Evolutionary conservation across 2,329 filamentous ascomycete species (phyloP), one percentile per base, ranked within the genome.

Genomic region (Colletotrichum aenigma): DNA sequence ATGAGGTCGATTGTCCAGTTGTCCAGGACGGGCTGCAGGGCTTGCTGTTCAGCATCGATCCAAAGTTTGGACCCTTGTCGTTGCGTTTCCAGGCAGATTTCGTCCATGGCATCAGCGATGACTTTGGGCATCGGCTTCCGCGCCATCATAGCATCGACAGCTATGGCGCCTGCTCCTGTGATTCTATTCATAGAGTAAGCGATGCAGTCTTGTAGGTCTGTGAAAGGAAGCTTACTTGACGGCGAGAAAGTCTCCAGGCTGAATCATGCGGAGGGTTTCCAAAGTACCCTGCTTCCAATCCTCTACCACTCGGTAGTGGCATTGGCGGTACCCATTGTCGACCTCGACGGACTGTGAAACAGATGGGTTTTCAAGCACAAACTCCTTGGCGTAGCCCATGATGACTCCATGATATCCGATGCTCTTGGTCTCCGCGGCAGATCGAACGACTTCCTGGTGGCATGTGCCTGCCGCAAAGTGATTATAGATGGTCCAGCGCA

Each of bases 391-490:
- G 81, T 98, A 98, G 70, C 94, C 93, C 61, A 98, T 88, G 70
- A 98, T 96, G 7, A 98, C 94, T 16, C 96, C 96, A 32, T 91
- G 91, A 81, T 95, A 98, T 2, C 96, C 96, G 64, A 96, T 92
- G 34, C 87, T 84, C 83, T 95, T 95, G 10, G 98, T 87, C 2
- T 89, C 86, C 1, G 88, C 82, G 28, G 95, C 91, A 0, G 94
- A 95, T 38, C 83, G 85, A 55, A 88, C 87, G 2, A 97, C 94
- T 84, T 98, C 94, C 1, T 83, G 80, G 1, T 89, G 87, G 66
- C 91, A 94, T 84, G 96, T 94, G 30, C 96, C 96, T 0, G 95
- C 95, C 83, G 96, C 98, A 85, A 98, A 98, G 81, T 98, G 96
- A 34, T 93, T 92, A 83, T 98, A 98, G 80, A 98, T 96, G 0